These are phyloP conservation scores for Odontarrhena argentea DNA, from an alignment of 345 rosid species.

Conservation along the genomic window DNA sequence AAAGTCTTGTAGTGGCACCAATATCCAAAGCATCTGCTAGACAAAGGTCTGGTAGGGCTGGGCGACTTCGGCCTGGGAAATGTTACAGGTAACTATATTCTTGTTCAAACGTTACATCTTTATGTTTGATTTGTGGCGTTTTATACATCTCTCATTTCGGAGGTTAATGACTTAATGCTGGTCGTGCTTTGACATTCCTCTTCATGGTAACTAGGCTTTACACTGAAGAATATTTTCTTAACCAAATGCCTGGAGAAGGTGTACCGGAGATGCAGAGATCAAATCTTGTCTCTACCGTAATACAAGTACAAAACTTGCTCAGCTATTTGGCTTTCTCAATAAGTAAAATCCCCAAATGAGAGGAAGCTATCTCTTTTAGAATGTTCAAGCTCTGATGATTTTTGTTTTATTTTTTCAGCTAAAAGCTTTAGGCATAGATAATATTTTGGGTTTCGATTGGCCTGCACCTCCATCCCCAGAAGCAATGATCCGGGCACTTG, in stretches of 20 bases:
- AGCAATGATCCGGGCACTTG: conserved; percentile 90
- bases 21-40: conserved; percentile 97
- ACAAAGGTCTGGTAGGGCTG: conserved; percentile 98
- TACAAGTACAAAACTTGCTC: conserved; percentile 62
- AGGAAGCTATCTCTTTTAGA: conserved; percentile 15
- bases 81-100: conserved; percentile 73
- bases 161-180: background rate
- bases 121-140: conserved; percentile 10
- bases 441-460: conserved; percentile 92
- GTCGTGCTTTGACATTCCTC: conserved; percentile 1
- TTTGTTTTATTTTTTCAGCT: conserved; percentile 47
- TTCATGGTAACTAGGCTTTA: conserved; percentile 60
- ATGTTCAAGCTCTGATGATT: conserved; percentile 13
- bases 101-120: background rate
- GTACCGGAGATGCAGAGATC: conserved; percentile 97
- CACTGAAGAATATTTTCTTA: conserved; percentile 80
- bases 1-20: conserved; percentile 91
- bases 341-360: conserved; percentile 11
- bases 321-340: conserved; percentile 11
- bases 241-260: conserved; percentile 80
- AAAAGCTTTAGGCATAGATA: conserved; percentile 95
- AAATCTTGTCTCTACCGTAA: conserved; percentile 83
- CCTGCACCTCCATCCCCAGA: conserved; percentile 93
- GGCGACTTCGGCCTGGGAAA: conserved; percentile 92
- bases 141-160: background rate